phyloP scores from a whole-genome alignment of 2,329 filamentous ascomycete genomes.

The Phoma sp. region DNA sequence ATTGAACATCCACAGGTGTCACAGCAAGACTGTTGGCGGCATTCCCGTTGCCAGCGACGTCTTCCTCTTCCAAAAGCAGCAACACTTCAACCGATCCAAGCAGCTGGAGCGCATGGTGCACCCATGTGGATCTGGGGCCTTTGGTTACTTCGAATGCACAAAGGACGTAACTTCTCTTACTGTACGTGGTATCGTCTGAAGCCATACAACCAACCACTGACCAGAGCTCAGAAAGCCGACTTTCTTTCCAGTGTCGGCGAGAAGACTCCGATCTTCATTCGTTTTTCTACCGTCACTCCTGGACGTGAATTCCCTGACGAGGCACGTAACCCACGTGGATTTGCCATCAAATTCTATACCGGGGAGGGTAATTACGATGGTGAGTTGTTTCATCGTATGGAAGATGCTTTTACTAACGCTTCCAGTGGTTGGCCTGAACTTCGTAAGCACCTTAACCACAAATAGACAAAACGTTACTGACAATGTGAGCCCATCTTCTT shows the following conservation, averaged over 20 bases:
- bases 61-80: constrained; percentile 62
- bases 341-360: constrained; percentile 59
- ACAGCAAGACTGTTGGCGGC: constrained; percentile 62
- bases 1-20: constrained; percentile 32
- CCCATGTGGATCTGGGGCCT: constrained; percentile 54
- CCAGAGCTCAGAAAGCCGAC: constrained; percentile 44
- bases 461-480: not conserved
- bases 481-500: constrained; percentile 55
- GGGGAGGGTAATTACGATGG: constrained; percentile 56
- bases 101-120: constrained; percentile 54
- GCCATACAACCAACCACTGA: not conserved
- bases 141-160: constrained; percentile 56
- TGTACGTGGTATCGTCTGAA: constrained; percentile 4
- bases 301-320: constrained; percentile 54
- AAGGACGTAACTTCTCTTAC: constrained; percentile 46
- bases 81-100: constrained; percentile 64
- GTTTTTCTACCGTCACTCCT: constrained; percentile 55
- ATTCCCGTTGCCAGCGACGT: constrained; percentile 59
- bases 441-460: constrained; percentile 28
- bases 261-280: constrained; percentile 53
- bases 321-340: constrained; percentile 56
- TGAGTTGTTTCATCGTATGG: too few relatives aligned
- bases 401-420: too few relatives aligned
- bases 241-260: constrained; percentile 51
- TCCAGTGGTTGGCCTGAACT: constrained; percentile 55